phyloP scores from a whole-genome alignment of 2,329 filamentous ascomycete species.

The Epichloe amarillans region DNA sequence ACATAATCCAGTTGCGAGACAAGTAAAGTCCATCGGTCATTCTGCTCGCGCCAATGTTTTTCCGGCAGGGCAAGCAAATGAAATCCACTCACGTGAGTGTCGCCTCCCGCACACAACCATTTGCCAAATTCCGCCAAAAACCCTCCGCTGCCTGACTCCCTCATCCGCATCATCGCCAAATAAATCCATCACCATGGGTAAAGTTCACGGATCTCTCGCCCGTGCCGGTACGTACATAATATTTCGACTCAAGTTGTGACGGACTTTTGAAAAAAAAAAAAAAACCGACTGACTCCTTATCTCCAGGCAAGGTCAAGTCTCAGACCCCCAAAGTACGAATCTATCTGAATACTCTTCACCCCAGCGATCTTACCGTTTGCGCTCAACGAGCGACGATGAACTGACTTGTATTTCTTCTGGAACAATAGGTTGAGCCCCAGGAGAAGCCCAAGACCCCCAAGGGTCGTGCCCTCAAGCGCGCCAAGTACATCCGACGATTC shows the following conservation, averaged over 20 bases:
- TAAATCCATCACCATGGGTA: constrained; percentile 57
- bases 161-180: constrained; percentile 24
- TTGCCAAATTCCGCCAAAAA: constrained; percentile 25
- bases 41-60: constrained; percentile 10
- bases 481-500: constrained; percentile 93
- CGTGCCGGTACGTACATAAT: constrained; percentile 47
- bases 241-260: too few relatives aligned
- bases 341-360: constrained; percentile 8
- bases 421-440: constrained; percentile 61
- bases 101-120: constrained; percentile 23
- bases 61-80: constrained; percentile 19
- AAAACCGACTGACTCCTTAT: neutral
- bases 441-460: constrained; percentile 97
- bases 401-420: constrained; percentile 13
- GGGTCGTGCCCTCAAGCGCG: constrained; percentile 94
- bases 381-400: constrained; percentile 13
- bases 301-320: constrained; percentile 87
- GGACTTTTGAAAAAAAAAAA: too few relatives aligned
- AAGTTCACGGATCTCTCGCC: constrained; percentile 87
- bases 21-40: neutral
- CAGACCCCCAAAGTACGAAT: constrained; percentile 74
- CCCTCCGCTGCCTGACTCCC: constrained; percentile 14
- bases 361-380: neutral
- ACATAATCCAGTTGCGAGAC: neutral
- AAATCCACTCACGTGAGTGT: constrained; percentile 24